These are phyloP conservation scores for Cylindrotheca closterium DNA, from an alignment of 108 stramenopile genomes.

Conservation along the genomic window DNA sequence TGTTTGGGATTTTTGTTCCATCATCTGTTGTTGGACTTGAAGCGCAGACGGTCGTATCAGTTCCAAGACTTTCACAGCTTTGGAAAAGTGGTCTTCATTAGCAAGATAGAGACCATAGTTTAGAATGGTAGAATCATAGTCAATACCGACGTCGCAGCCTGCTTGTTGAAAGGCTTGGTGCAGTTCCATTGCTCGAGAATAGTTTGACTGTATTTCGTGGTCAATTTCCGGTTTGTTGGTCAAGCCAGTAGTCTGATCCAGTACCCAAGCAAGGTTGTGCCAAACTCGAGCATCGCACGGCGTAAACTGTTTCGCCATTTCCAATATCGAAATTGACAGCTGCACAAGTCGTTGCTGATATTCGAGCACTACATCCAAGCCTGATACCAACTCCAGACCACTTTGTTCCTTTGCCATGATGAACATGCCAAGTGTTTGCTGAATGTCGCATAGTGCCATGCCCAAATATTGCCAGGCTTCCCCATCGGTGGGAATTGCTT, in stretches of 20 bases:
- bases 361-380: not conserved
- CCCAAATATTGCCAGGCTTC: constrained; percentile 73
- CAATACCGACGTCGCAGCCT: constrained; percentile 45
- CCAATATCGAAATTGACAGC: constrained; percentile 37
- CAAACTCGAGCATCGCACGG: constrained; percentile 62
- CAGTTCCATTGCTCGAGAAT: constrained; percentile 15
- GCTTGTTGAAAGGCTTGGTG: constrained; percentile 8
- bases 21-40: no score
- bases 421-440: not conserved
- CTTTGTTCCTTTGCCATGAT: not conserved
- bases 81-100: constrained; percentile 52
- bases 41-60: no score
- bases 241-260: constrained; percentile 16
- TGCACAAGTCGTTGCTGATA: not conserved
- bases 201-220: not conserved
- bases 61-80: constrained; percentile 41
- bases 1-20: no score
- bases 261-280: constrained; percentile 56
- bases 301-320: constrained; percentile 31
- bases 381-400: not conserved
- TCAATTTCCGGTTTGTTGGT: not conserved
- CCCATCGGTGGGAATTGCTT: constrained; percentile 44
- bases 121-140: constrained; percentile 37
- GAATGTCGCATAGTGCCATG: constrained; percentile 50
- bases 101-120: constrained; percentile 63